Base-by-base conservation (phyloP, 768 basidiomycete species). In the Rhodotorula babjevae region DNA sequence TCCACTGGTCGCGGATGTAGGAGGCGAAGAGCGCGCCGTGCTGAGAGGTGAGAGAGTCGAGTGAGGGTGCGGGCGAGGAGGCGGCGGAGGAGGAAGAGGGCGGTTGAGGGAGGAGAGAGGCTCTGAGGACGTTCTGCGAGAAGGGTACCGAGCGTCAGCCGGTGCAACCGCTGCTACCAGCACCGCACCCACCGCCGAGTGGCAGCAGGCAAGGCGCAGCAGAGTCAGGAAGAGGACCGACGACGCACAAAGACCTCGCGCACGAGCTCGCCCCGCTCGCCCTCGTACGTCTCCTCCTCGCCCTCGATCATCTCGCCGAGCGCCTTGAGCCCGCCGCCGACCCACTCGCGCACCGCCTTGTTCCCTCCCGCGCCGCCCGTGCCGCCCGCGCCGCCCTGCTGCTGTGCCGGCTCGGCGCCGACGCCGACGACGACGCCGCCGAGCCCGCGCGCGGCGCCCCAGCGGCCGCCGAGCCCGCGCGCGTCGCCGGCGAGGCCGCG, bases 381-480 rank as follows among this genome's bases (percentile, higher is more conserved):
- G 8, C 29, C 73, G 57, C 11, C 75, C 44, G 44, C 6, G 12
- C 44, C 44, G 3, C 44, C 44, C 44, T 14, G 44, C 76, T 69
- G 76, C 77, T 23, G 79, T 57, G 14, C 73, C 68, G 55, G 73
- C 64, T 61, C 76, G 14, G 31, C 79, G 70, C 68, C 69, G 6
- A 74, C 68, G 14, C 65, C 67, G 2, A 67, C 47, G 18, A 68
- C 69, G 33, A 74, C 61, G 31, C 70, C 74, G 3, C 46, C 25
- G 44, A 96, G 84, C 27, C 92, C 92, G 3, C 93, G 87, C 49
- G 97, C 87, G 0, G 94, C 91, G 56, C 95, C 93, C 81, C 94
- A 91, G 66, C 93, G 85, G 14, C 91, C 90, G 12, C 92, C 92
- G 29, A 87, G 66, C 0, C 75, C 78, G 27, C 74, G 61, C 0